Evolutionary conservation across 371 early-diverging fungal species (phyloP).

Genomic region (Zopfochytrium polystomum): DNA sequence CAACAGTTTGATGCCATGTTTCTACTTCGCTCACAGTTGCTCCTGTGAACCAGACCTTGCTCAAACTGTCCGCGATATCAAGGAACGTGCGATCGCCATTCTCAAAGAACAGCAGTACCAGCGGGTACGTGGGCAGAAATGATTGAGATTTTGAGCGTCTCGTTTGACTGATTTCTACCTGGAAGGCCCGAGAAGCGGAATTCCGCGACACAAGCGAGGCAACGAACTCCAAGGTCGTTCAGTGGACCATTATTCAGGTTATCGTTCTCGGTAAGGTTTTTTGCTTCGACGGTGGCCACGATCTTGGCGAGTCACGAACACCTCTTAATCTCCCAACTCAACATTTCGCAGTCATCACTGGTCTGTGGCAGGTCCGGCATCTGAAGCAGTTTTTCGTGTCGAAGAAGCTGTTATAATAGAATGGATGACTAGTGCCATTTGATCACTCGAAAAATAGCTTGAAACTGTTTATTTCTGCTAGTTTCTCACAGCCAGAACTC

Average conservation of each 20-base stretch:
- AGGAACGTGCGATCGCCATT: conserved; percentile 76
- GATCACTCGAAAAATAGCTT: no score
- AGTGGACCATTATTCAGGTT: conserved; percentile 86
- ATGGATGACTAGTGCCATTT: no score
- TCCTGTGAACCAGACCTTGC: conserved; percentile 55
- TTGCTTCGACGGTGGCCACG: neutral
- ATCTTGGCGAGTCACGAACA: neutral
- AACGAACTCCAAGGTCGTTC: conserved; percentile 79
- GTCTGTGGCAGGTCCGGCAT: conserved; percentile 90
- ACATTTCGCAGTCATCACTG: conserved; percentile 52
- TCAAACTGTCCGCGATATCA: conserved; percentile 72
- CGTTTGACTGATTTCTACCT: conserved; percentile 6
- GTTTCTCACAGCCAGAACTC: no score
- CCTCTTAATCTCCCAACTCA: neutral
- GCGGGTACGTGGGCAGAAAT: conserved; percentile 71
- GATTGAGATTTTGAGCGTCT: neutral
- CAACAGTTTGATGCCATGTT: neutral
- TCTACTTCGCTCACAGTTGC: neutral
- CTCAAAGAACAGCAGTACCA: conserved; percentile 86
- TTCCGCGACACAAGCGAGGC: conserved; percentile 83
- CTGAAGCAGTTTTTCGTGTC: conserved; percentile 88
- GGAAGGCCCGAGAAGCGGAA: conserved; percentile 80
- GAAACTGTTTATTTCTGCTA: no score
- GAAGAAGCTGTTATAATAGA: conserved; percentile 88
- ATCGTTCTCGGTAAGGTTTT: conserved; percentile 54